These are phyloP conservation scores for Sporobolomyces phaffii DNA, from an alignment of 768 basidiomycete genomes.

Conservation along the genomic window DNA sequence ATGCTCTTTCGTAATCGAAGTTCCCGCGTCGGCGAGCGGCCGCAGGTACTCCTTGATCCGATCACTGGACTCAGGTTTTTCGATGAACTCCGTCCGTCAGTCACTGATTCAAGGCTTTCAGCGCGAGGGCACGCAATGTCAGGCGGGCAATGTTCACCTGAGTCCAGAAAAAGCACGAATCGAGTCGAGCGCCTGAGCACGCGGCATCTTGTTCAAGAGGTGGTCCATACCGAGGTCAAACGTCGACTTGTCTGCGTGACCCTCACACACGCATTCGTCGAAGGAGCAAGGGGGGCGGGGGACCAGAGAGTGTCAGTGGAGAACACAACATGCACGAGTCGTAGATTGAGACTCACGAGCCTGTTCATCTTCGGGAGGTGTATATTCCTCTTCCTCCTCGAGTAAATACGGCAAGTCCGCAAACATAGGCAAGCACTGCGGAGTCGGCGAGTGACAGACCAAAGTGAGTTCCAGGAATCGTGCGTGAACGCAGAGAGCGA, in stretches of 20 bases:
- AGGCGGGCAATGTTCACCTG: conserved; percentile 1
- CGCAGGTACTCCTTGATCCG: conserved; percentile 35
- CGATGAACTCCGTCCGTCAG: neutral
- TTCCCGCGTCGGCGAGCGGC: conserved; percentile 36
- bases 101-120: neutral
- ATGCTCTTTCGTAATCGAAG: conserved; percentile 34
- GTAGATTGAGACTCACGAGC: conserved; percentile 32
- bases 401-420: conserved; percentile 34
- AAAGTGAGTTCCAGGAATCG: too few relatives aligned
- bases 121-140: neutral
- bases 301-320: neutral
- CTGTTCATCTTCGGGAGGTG: conserved; percentile 38
- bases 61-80: conserved; percentile 20
- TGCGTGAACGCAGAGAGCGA: too few relatives aligned
- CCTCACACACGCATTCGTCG: too few relatives aligned
- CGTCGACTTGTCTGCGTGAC: conserved; percentile 29
- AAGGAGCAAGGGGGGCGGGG: neutral
- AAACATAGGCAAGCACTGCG: conserved; percentile 35
- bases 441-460: too few relatives aligned
- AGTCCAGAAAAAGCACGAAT: conserved; percentile 31
- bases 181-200: conserved; percentile 38
- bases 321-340: neutral
- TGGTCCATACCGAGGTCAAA: conserved; percentile 41
- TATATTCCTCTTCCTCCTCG: conserved; percentile 40
- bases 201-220: conserved; percentile 33